These are phyloP conservation scores for Kappamyces sp. DNA, from an alignment of 192 early-diverging fungal species.

Conservation along the genomic window DNA sequence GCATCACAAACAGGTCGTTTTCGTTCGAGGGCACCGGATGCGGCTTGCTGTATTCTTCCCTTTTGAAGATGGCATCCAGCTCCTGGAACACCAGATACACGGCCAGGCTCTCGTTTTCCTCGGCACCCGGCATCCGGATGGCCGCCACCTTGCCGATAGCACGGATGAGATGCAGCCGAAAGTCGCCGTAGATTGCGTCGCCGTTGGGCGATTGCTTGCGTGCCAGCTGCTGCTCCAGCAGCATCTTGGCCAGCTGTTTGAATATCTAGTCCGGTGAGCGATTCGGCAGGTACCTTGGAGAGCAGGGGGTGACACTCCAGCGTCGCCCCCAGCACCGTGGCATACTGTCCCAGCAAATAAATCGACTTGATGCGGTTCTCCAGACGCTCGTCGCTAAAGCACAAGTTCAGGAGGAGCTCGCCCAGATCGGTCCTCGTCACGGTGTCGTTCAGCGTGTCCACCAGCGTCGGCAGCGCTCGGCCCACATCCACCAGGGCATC, in stretches of 20 bases:
- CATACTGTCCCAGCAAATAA: conserved; percentile 43
- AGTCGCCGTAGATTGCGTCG: conserved; percentile 16
- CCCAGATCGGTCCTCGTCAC: conserved; percentile 40
- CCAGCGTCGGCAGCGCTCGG: conserved; percentile 42
- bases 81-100: conserved; percentile 44
- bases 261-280: conserved; percentile 29
- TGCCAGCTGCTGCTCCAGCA: conserved; percentile 40
- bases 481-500: conserved; percentile 44
- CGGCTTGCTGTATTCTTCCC: conserved; percentile 1
- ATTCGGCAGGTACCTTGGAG: conserved; percentile 21
- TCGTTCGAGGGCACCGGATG: background rate
- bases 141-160: conserved; percentile 47
- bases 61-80: conserved; percentile 19
- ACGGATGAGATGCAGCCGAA: conserved; percentile 44
- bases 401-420: conserved; percentile 35
- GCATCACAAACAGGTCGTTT: background rate
- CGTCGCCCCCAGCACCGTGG: conserved; percentile 33
- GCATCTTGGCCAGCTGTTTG: conserved; percentile 36
- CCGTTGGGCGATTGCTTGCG: conserved; percentile 27
- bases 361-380: conserved; percentile 51
- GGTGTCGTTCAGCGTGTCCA: conserved; percentile 47
- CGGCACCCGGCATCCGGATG: conserved; percentile 25
- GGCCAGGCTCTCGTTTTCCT: conserved; percentile 42
- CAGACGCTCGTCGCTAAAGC: conserved; percentile 41
- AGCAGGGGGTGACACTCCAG: conserved; percentile 43